phyloP scores from a whole-genome alignment of 441 rosid genomes.

The Sinapis alba region DNA sequence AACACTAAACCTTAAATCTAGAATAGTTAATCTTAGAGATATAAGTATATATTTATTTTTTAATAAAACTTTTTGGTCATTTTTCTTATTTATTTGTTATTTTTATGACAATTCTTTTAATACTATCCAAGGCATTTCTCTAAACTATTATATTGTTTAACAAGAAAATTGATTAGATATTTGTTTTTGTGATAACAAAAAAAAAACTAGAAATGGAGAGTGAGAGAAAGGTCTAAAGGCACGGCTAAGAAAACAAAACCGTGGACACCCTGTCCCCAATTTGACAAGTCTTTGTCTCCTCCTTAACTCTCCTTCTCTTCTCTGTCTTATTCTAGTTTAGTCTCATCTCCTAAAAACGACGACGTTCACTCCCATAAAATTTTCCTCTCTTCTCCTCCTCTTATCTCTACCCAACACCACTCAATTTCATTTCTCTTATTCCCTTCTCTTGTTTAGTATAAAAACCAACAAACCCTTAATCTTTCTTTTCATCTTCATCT shows the following conservation, averaged over 20 bases:
- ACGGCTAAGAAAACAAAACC: constrained; percentile 51
- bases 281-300: constrained; percentile 71
- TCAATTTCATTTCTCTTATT: constrained; percentile 34
- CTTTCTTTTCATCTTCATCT: constrained; percentile 21
- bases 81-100: too few relatives aligned
- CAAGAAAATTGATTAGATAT: background rate
- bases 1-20: too few relatives aligned
- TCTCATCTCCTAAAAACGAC: constrained; percentile 27
- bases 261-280: constrained; percentile 60
- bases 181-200: background rate
- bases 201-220: constrained; percentile 19
- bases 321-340: constrained; percentile 35
- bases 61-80: too few relatives aligned
- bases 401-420: constrained; percentile 50
- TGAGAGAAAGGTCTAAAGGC: constrained; percentile 56
- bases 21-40: too few relatives aligned
- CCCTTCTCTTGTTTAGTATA: constrained; percentile 32
- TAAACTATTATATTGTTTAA: background rate
- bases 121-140: too few relatives aligned
- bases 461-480: constrained; percentile 41
- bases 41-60: too few relatives aligned
- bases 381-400: constrained; percentile 25
- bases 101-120: too few relatives aligned
- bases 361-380: constrained; percentile 24
- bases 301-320: constrained; percentile 42